Evolutionary conservation across 768 basidiomycete species (phyloP).

Genomic region (Pulveroboletus sp.): DNA sequence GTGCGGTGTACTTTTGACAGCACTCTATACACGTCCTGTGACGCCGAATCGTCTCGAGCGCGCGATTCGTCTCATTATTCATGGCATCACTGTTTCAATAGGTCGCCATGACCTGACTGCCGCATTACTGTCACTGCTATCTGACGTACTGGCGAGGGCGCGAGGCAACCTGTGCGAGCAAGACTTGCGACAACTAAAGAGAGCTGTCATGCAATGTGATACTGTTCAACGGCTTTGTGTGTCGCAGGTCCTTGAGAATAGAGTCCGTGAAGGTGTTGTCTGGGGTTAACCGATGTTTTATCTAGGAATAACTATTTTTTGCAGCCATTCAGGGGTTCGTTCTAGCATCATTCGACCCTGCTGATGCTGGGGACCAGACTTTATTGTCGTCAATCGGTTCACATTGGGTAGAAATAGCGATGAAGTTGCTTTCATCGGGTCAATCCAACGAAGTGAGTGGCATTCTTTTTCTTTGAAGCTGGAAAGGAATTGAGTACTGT

Average conservation of each 20-base stretch:
- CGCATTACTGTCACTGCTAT: conserved; percentile 37
- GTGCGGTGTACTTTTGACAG: conserved; percentile 34
- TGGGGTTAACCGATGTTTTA: not conserved
- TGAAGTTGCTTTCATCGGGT: conserved; percentile 8
- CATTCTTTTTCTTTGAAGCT: not conserved
- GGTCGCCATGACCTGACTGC: conserved; percentile 20
- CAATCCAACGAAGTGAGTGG: conserved; percentile 11
- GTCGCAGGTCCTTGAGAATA: conserved; percentile 18
- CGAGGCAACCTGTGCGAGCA: conserved; percentile 21
- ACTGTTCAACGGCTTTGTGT: conserved; percentile 35
- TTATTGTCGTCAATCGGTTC: conserved; percentile 38
- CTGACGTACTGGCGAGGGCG: conserved; percentile 33
- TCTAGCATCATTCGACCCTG: conserved; percentile 33
- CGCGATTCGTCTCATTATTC: conserved; percentile 36
- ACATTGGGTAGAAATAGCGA: conserved; percentile 37
- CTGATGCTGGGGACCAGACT: conserved; percentile 33
- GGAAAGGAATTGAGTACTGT: not conserved
- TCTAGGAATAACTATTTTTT: conserved; percentile 1
- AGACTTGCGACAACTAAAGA: conserved; percentile 38
- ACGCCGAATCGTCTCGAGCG: conserved; percentile 31
- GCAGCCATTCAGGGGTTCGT: conserved; percentile 44
- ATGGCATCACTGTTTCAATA: conserved; percentile 27
- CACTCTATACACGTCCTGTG: conserved; percentile 25
- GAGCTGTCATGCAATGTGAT: conserved; percentile 33
- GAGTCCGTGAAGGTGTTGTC: conserved; percentile 34